Evolutionary conservation across 2,329 filamentous ascomycete species (phyloP).

Genomic region (Clarireedia monteithiana): DNA sequence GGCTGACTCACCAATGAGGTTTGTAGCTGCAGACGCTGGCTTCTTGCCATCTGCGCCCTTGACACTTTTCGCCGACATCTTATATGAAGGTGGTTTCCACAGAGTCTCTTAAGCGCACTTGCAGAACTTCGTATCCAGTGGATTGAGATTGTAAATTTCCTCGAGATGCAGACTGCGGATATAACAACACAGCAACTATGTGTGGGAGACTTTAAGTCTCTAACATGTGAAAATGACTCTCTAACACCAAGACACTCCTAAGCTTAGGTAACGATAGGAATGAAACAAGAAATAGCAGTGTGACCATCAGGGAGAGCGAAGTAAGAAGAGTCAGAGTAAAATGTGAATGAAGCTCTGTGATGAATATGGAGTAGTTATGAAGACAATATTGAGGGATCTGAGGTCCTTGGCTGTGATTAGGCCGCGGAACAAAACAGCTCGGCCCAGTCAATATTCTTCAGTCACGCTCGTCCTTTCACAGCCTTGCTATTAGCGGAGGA

Average conservation of each 20-base stretch:
- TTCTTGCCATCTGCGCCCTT: conserved; percentile 56
- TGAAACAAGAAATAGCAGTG: background rate
- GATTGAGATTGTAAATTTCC: background rate
- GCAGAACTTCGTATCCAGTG: background rate
- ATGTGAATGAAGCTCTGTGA: background rate
- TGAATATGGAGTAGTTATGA: background rate
- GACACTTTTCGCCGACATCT: conserved; percentile 52
- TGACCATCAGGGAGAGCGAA: background rate
- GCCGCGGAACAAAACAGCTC: conserved; percentile 6
- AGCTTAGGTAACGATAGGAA: background rate
- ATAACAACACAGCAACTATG: background rate
- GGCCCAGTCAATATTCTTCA: conserved; percentile 1
- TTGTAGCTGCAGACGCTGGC: conserved; percentile 78
- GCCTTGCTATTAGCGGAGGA: conserved; percentile 7
- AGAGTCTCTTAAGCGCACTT: background rate
- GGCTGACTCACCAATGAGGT: conserved; percentile 66
- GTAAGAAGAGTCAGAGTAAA: background rate
- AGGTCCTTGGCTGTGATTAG: background rate
- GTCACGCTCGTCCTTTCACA: background rate
- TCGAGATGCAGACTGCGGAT: background rate
- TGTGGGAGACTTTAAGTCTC: background rate
- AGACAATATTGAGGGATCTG: too few relatives aligned
- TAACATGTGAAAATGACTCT: conserved; percentile 2
- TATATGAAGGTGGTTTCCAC: background rate
- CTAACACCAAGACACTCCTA: background rate